A percentile compares a stretch with the other conserved stretches of the same genome.
Evolutionary conservation across 495 filamentous ascomycete genomes (phyloP).

Genomic region (Ramalina intermedia): DNA sequence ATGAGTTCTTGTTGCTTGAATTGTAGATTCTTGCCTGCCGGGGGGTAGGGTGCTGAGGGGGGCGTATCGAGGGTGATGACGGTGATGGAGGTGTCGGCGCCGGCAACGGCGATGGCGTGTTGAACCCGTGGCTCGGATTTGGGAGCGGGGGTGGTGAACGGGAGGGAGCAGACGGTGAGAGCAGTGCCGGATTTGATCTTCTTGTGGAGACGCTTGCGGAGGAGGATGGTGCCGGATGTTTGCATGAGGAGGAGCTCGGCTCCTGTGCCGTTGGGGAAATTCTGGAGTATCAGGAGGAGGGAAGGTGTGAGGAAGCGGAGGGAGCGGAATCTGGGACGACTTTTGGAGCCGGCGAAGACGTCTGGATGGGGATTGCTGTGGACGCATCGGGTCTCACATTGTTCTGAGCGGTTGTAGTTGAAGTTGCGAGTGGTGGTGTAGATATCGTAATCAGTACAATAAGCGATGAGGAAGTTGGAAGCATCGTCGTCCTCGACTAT

Average conservation of each 20-base stretch:
- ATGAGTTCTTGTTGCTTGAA: constrained; percentile 50
- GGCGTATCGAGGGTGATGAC: constrained; percentile 56
- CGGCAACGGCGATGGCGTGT: constrained; percentile 67
- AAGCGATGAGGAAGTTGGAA: constrained; percentile 53
- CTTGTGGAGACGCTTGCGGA: constrained; percentile 39
- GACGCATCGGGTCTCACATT: constrained; percentile 33
- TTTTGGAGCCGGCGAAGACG: constrained; percentile 24
- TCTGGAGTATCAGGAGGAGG: constrained; percentile 34
- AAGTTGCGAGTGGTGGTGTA: constrained; percentile 26
- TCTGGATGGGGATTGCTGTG: constrained; percentile 46
- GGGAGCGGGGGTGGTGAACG: constrained; percentile 30
- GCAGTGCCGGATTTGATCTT: constrained; percentile 52
- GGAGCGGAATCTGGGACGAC: constrained; percentile 41
- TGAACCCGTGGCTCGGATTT: constrained; percentile 42
- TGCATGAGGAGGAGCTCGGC: constrained; percentile 58
- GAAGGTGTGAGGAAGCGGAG: constrained; percentile 58
- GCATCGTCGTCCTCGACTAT: constrained; percentile 22
- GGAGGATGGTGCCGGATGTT: constrained; percentile 30
- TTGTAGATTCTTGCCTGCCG: constrained; percentile 36
- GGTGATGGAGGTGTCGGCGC: constrained; percentile 66
- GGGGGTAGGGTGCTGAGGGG: constrained; percentile 7
- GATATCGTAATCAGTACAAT: constrained; percentile 68
- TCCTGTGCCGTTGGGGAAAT: constrained; percentile 40
- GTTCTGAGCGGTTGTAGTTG: constrained; percentile 1
- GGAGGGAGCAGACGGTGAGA: constrained; percentile 58